Base-by-base conservation (phyloP, 192 early-diverging fungal species). In the Coemansia sp. region DNA sequence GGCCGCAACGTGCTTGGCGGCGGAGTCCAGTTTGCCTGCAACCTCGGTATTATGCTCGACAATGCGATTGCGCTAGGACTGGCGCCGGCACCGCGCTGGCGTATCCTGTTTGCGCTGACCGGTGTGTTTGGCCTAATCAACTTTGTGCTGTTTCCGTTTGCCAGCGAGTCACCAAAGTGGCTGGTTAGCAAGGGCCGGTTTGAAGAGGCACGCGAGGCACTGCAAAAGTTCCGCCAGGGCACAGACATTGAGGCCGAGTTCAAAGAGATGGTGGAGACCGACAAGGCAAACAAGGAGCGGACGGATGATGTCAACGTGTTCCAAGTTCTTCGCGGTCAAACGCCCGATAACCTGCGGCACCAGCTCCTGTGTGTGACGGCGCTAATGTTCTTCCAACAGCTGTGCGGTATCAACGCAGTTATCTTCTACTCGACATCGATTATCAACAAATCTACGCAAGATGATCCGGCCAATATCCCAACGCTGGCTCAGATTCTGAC, bases 341-440 rank as follows among this genome's bases (percentile, higher is more conserved):
- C 82, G 6, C 77, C 77, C 6, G 69, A 83, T 61, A 83, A 85
- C 41, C 72, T 92, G 58, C 77, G 86, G 7, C 71, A 76, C 39
- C 86, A 89, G 51, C 83, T 92, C 0, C 10, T 92, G 16, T 83
- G 84, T 31, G 87, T 88, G 39, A 72, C 91, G 14, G 69, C 82
- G 3, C 59, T 93, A 9, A 90, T 92, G 74, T 78, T 90, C 19
- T 72, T 85, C 61, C 93, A 95, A 71, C 93, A 95, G 75, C 82
- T 93, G 21, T 87, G 85, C 43, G 93, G 91, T 51, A 93, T 95
- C 70, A 93, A 92, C 70, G 91, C 88, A 11, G 85, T 93, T 41
- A 89, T 92, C 61, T 92, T 89, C 77, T 95, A 93, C 70, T 89
- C 86, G n/a, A 91, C 93, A 6, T 87, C 86, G n/a, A 92, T 94